Evolutionary conservation across 345 rosid species (phyloP), one percentile per base, ranked within the genome.

Genomic region (Melaleuca quinquenervia): DNA sequence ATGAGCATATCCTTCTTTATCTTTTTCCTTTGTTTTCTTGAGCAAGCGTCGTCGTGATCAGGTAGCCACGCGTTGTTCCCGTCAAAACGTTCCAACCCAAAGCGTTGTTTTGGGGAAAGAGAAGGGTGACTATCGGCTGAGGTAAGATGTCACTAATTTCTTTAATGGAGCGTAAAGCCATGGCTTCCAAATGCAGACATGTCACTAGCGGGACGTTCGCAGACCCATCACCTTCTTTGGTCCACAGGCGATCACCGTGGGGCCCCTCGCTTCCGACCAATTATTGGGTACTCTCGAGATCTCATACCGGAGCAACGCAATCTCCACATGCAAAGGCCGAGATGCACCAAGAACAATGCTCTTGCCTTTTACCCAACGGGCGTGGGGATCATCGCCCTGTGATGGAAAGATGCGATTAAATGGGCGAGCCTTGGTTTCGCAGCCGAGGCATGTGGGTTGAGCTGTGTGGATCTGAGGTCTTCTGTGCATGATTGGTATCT

Each of bases 101-200:
- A 54, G n/a, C 10, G 8, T 18, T 70, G 48, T 13, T 5, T 18
- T 21, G 48, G 48, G n/a, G 54, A 45, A 53, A 52, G 84, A 52
- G 44, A 52, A 32, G 83, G 84, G 29, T 45, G 26, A 32, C n/a
- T 18, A 53, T 87, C 55, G 80, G 87, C 84, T 87, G 90, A 89
- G 91, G 88, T 86, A 49, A 85, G 89, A 86, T 56, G 85, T 84
- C 87, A 78, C 50, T 49, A 54, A 83, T 82, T 84, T 88, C 70
- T 52, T 82, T 55, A 11, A 27, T 12, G 54, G 52, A 18, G 36
- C 13, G 56, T 51, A 54, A 53, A 83, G 84, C 64, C 85, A 20
- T n/a, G 48, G 48, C 26, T 52, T 15, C 49, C 21, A 0, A 84
- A 44, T 21, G 64, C 22, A 84, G 85, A 84, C 52, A 54, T 2